Conservation (phyloP, 176 grass and related monocot genomes). For the Guadua angustifolia region DNA sequence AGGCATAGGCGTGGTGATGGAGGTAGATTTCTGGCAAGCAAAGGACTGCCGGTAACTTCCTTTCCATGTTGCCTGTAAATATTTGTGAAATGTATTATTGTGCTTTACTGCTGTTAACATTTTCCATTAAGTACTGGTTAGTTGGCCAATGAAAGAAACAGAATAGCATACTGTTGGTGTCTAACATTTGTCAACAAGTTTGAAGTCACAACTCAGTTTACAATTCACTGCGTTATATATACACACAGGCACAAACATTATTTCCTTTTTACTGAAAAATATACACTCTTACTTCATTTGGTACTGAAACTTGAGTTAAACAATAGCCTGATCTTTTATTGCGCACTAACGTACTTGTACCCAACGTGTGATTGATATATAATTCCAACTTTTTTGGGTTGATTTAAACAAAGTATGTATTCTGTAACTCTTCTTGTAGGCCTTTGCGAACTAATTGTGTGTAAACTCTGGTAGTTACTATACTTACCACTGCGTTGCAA, state of each 20-base stretch:
- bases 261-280: background rate
- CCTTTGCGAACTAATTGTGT: constrained; percentile 26
- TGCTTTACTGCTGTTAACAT: background rate
- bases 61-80: constrained; percentile 17
- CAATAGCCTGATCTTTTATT: background rate
- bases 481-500: background rate
- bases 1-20: constrained; percentile 67
- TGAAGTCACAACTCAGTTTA: background rate
- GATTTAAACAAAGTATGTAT: background rate
- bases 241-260: background rate
- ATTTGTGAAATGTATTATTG: constrained; percentile 26
- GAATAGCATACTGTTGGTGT: background rate
- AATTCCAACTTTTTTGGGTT: background rate
- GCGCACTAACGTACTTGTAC: background rate
- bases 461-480: constrained; percentile 17
- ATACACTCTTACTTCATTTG: background rate
- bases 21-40: constrained; percentile 67
- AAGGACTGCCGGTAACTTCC: constrained; percentile 54
- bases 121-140: constrained; percentile 1
- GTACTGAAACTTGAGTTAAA: background rate
- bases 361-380: background rate
- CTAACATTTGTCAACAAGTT: background rate
- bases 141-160: constrained; percentile 15
- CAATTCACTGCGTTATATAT: background rate
- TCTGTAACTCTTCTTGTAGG: constrained; percentile 13